Evolutionary conservation across 192 early-diverging fungal genomes (phyloP).

Genomic region (Coemansia brasiliensis): DNA sequence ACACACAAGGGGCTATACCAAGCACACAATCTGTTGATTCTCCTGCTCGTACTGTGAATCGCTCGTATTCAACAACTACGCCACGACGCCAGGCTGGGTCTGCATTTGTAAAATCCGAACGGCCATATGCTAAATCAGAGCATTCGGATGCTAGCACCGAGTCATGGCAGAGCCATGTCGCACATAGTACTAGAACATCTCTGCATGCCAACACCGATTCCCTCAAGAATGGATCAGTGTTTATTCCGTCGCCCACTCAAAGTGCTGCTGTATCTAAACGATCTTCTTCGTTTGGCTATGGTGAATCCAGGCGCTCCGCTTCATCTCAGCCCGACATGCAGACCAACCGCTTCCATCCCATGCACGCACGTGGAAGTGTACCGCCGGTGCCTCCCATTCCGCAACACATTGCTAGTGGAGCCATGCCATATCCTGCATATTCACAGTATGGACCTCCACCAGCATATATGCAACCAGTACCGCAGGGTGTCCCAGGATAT

Average conservation of each 20-base stretch:
- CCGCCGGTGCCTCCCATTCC: constrained; percentile 51
- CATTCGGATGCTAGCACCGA: constrained; percentile 25
- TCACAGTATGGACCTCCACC: background rate
- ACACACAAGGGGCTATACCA: background rate
- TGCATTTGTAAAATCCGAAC: constrained; percentile 20
- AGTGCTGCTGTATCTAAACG: constrained; percentile 13
- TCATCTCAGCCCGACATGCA: background rate
- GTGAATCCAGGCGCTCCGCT: background rate
- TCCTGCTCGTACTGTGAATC: background rate
- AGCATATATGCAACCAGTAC: background rate
- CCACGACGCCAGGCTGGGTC: constrained; percentile 25
- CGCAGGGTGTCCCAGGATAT: constrained; percentile 1
- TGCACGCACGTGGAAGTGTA: background rate
- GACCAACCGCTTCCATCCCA: background rate
- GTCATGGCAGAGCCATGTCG: constrained; percentile 50
- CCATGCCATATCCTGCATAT: background rate
- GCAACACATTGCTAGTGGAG: background rate
- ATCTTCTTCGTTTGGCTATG: constrained; percentile 23
- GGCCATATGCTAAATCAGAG: constrained; percentile 16
- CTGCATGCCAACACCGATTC: constrained; percentile 38
- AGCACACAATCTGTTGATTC: constrained; percentile 6
- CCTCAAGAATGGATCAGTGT: constrained; percentile 29
- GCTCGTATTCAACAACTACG: constrained; percentile 10
- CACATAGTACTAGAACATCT: constrained; percentile 20
- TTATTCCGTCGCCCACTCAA: constrained; percentile 13